Evolutionary conservation across 495 filamentous ascomycete species (phyloP), one percentile per base, ranked within the genome.

Genomic region (Aspergillus cavernicola): DNA sequence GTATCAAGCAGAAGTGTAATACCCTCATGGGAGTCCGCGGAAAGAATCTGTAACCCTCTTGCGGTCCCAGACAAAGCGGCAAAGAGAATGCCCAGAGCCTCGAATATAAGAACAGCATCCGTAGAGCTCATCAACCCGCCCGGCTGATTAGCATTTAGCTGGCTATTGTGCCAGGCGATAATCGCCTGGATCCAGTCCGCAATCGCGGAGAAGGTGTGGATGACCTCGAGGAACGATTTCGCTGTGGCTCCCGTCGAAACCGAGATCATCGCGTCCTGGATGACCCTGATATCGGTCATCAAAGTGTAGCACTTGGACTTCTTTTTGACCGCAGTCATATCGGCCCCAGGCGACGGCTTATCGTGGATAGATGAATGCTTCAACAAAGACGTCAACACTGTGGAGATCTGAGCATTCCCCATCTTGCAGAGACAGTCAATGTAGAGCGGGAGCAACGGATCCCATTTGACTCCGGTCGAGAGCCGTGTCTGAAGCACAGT

Each of bases 401-500:
- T 76, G 0, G 80, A 71, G 5, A 73, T 69, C 52, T 83, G 80
- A 26, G 86, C 69, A 50, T 74, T 62, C 8, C 74, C 74, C 37
- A 69, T 63, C 31, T 77, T 73, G 28, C 83, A 75, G 23, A 90
- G 74, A 12, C 74, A 73, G 63, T 85, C 75, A 26, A 87, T 64
- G 67, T 90, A 92, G 16, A 79, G 70, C 5, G 77, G 74, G 19
- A 87, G 66, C 38, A 86, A 74, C 19, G 83, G 83, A 56, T 90
- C 87, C 66, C 85, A 79, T 52, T 69, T 70, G 58, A 76, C 64
- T 31, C 60, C 67, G 43, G 77, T 76, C 23, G 63, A 61, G 12
- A 66, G 62, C 22, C 77, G 76, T 2, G 82, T 80, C 20, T 75
- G 75, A 6, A 89, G 68, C 26, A 85, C 72, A 3, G 87, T 60